These are phyloP conservation scores for Ceratocystis lukuohia DNA, from an alignment of 2,329 filamentous ascomycete species.

Conservation along the genomic window DNA sequence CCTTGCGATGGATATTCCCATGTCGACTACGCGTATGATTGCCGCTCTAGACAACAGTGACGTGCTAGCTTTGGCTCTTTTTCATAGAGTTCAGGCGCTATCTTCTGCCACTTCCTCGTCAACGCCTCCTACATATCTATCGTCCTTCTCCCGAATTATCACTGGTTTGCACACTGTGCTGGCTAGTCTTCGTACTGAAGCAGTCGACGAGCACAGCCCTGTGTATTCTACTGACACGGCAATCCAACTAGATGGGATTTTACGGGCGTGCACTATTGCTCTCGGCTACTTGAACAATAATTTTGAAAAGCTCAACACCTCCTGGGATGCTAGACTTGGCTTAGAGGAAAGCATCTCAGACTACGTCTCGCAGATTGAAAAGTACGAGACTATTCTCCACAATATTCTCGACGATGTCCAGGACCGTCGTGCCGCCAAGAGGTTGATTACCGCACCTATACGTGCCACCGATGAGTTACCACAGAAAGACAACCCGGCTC, in stretches of 20 bases:
- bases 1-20: constrained; percentile 19
- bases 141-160: constrained; percentile 35
- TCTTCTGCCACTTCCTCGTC: constrained; percentile 27
- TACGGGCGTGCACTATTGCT: constrained; percentile 42
- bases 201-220: constrained; percentile 42
- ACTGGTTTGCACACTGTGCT: constrained; percentile 42
- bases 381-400: constrained; percentile 40
- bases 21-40: constrained; percentile 20
- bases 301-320: constrained; percentile 33
- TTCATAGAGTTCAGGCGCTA: constrained; percentile 36
- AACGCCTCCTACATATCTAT: constrained; percentile 28
- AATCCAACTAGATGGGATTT: constrained; percentile 37
- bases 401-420: constrained; percentile 46
- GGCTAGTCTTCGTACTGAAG: constrained; percentile 43
- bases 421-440: constrained; percentile 34
- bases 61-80: constrained; percentile 41
- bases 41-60: constrained; percentile 43
- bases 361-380: constrained; percentile 31
- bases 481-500: constrained; percentile 36
- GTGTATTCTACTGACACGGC: constrained; percentile 34
- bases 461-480: constrained; percentile 29
- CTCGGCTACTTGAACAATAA: constrained; percentile 42
- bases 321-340: constrained; percentile 20
- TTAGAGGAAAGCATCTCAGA: constrained; percentile 22
- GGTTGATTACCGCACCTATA: constrained; percentile 23